Evolutionary conservation across 1,284 basidiomycete species (phyloP), one percentile per base, ranked within the genome.

Genomic region (Fistulinella cinereoalba): DNA sequence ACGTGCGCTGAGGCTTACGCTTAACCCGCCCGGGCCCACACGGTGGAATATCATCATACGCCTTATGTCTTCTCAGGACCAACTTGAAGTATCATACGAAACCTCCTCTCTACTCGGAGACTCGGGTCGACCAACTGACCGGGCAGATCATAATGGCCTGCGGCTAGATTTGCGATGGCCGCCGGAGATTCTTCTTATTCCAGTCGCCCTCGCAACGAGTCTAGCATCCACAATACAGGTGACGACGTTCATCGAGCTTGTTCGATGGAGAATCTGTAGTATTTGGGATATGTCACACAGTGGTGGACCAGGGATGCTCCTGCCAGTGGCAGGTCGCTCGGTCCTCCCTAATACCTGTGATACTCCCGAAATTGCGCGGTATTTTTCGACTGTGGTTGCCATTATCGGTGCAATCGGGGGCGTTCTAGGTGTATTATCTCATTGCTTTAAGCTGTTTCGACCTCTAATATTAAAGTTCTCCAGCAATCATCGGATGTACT

Each of bases 241-340:
- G 4, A 69, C 69, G 0, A 70, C 69, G 2, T 40, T 58, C 15
- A 29, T 68, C 9, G 60, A 61, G 23, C 44, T 69, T 23, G 19
- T 64, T 4, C 56, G 65, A 18, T 52, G 50, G 25, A 23, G 56
- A 12, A 39, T 60, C 15, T 70, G 68, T 51, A 56, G 51, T 9
- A 7, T 60, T 19, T 70, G 60, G 54, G 58, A 56, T 18, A 31
- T 23, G 0, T 36, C 46, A 1, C 52, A 57, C n/a, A 52, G 60
- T 12, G 49, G 50, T 15, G 50, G 50, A 18, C 31, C 34, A 9
- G n/a, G 25, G 6, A 13, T 22, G 6, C 60, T 5, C 49, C 54
- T 27, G 11, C 18, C n/a, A n/a, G n/a, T n/a, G n/a, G n/a, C 45
- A 25, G 39, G 41, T 31, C 54, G 50, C 0, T 16, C 43, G 6